Evolutionary conservation across 2,329 filamentous ascomycete species (phyloP), one percentile per base, ranked within the genome.

Genomic region (Fusarium sambucinum): DNA sequence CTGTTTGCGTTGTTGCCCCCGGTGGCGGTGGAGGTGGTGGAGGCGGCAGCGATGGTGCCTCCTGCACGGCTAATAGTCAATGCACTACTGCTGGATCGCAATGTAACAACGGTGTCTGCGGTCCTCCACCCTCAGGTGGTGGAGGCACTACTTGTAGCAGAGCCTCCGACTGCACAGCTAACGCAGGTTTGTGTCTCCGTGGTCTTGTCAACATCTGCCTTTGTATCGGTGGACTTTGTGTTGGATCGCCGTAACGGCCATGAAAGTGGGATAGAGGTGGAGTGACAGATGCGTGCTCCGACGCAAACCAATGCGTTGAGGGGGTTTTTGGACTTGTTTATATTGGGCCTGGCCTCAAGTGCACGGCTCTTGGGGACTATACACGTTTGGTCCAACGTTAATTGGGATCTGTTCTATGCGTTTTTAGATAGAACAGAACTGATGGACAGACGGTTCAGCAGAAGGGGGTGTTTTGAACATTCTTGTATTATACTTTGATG

Each of bases 181-280:
- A 37, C 33, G 17, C 33, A 10, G 33, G 2, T 12, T 17, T 37
- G 3, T 37, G 33, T n/a, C 17, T 37, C 17, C 5, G 11, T 12
- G 17, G 17, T 11, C 33, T 37, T 11, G 1, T 19, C 11, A 37
- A 37, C 35, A 10, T 37, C 5, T 37, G 35, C 11, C 4, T 11
- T 8, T 37, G 35, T 11, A 0, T 37, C 0, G 7, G 13, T 7
- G n/a, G 17, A 37, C 1, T 37, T n/a, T 37, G 30, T 32, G 13
- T 16, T 32, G 30, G 6, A 6, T 1, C 7, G 14, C 12, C 5
- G 14, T 32, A 32, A 16, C 1, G 13, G 6, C 6, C 11, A 32
- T 6, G 6, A 14, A 1, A 7, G 7, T 3, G 14, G 14, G 30
- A 32, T 7, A 4, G 3, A 4, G 7, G 6, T 19, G n/a, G n/a